These are phyloP conservation scores for Chrysosporium queenslandicum DNA, from an alignment of 2,329 filamentous ascomycete species.

Conservation along the genomic window DNA sequence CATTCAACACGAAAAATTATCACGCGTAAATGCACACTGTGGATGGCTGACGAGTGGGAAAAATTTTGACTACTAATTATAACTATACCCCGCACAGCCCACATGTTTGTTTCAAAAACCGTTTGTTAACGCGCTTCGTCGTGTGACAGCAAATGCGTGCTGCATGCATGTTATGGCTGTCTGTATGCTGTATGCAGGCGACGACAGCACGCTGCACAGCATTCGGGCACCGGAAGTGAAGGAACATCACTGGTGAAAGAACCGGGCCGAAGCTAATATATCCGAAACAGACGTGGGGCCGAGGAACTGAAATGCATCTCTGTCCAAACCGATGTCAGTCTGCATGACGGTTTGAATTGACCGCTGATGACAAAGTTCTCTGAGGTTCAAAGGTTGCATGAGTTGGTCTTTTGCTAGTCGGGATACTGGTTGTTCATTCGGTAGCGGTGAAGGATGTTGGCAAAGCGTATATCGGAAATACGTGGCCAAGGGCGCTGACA, in stretches of 20 bases:
- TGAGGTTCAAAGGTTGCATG: neutral
- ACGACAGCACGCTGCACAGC: neutral
- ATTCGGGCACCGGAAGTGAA: neutral
- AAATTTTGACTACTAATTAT: neutral
- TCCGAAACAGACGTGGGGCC: constrained; percentile 3
- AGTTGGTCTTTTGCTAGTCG: neutral
- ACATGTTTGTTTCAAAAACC: constrained; percentile 1
- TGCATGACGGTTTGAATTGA: too few relatives aligned
- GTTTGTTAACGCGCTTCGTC: neutral
- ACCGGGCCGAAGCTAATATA: constrained; percentile 1
- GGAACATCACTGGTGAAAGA: neutral
- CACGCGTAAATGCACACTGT: too few relatives aligned
- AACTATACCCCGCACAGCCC: constrained; percentile 1
- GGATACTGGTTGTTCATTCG: neutral
- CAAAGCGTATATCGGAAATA: neutral
- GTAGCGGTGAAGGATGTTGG: neutral
- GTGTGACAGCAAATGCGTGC: constrained; percentile 4
- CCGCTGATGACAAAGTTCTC: neutral
- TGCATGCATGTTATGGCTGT: neutral
- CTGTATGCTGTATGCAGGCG: neutral
- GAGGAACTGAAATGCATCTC: neutral
- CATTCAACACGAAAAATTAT: too few relatives aligned
- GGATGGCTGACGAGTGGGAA: neutral
- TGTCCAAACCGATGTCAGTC: too few relatives aligned
- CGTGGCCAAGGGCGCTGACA: neutral